A percentile compares a stretch with the other conserved stretches of the same genome.
These are phyloP conservation scores for Kwoniella shandongensis DNA, from an alignment of 768 basidiomycete genomes.

Conservation along the genomic window DNA sequence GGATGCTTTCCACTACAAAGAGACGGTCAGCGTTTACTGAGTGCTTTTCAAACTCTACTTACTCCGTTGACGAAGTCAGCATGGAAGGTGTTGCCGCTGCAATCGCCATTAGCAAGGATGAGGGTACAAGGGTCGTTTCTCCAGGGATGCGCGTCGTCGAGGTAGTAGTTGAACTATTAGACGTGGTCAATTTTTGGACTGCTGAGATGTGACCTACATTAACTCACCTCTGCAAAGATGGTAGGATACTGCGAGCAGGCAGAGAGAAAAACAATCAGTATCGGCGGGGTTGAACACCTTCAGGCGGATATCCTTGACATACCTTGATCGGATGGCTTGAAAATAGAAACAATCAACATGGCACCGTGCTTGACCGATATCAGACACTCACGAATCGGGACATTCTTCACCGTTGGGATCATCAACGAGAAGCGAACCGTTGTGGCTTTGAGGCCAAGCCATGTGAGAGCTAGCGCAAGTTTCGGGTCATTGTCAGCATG, in stretches of 20 bases:
- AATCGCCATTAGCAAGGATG: constrained; percentile 42
- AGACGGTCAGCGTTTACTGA: not conserved
- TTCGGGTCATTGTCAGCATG: not conserved
- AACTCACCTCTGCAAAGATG: constrained; percentile 40
- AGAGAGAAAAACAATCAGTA: too few relatives aligned
- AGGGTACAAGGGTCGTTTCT: constrained; percentile 36
- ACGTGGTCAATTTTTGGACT: not conserved
- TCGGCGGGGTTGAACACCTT: not conserved
- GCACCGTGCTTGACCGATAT: not conserved
- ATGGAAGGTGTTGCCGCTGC: constrained; percentile 35
- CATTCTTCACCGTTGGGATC: constrained; percentile 31
- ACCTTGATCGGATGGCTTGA: constrained; percentile 13
- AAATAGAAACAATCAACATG: too few relatives aligned
- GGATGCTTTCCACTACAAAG: constrained; percentile 33
- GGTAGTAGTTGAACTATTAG: constrained; percentile 34
- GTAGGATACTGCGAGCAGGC: constrained; percentile 48
- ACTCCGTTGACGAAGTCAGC: constrained; percentile 45
- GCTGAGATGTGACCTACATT: not conserved
- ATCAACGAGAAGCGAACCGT: constrained; percentile 18
- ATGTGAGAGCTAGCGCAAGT: constrained; percentile 39
- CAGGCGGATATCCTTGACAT: constrained; percentile 3
- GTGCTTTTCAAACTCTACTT: too few relatives aligned
- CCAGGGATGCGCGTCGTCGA: constrained; percentile 33
- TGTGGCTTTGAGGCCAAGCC: constrained; percentile 35
- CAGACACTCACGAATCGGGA: constrained; percentile 32